Conservation (phyloP, 2,329 filamentous ascomycete species). For the Ophiostoma fasciatum region DNA sequence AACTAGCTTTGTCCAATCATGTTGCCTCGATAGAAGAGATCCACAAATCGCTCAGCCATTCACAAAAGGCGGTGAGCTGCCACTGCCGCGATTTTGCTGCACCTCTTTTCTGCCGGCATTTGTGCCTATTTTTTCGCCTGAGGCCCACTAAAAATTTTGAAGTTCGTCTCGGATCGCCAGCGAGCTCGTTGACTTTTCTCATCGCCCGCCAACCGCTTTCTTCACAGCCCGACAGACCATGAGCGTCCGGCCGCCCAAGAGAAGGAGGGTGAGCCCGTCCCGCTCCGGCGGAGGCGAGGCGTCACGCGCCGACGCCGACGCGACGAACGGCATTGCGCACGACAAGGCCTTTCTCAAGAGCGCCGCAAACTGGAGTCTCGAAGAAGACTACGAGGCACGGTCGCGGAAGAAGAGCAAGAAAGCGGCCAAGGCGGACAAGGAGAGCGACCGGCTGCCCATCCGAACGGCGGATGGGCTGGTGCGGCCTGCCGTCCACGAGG, state of each 20-base stretch:
- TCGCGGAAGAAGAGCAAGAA: slow-evolving; percentile 42
- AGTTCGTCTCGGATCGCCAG: neutral
- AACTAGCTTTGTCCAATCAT: slow-evolving; percentile 5
- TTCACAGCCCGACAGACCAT: slow-evolving; percentile 19
- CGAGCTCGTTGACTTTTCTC: neutral
- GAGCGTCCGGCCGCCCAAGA: slow-evolving; percentile 36
- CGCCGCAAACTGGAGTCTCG: slow-evolving; percentile 75
- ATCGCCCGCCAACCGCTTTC: neutral
- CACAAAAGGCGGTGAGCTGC: slow-evolving; percentile 2
- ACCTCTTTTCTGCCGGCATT: slow-evolving; percentile 5
- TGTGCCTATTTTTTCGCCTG: slow-evolving; percentile 2
- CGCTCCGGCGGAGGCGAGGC: slow-evolving; percentile 29
- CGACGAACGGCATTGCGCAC: slow-evolving; percentile 34
- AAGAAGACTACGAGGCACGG: slow-evolving; percentile 76
- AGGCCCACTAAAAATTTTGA: slow-evolving; percentile 5
- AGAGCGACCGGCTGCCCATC: slow-evolving; percentile 66
- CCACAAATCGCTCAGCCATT: neutral
- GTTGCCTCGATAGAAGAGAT: neutral
- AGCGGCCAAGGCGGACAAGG: slow-evolving; percentile 55
- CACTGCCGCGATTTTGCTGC: too few species aligned
- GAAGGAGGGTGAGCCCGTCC: slow-evolving; percentile 42
- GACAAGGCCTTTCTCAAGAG: slow-evolving; percentile 56
- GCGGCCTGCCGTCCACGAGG: slow-evolving; percentile 37
- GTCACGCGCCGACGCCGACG: too few species aligned
- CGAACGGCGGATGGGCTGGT: slow-evolving; percentile 68